Conservation (phyloP, 257 asterid genomes). For the Nyctanthes arbortristis region DNA sequence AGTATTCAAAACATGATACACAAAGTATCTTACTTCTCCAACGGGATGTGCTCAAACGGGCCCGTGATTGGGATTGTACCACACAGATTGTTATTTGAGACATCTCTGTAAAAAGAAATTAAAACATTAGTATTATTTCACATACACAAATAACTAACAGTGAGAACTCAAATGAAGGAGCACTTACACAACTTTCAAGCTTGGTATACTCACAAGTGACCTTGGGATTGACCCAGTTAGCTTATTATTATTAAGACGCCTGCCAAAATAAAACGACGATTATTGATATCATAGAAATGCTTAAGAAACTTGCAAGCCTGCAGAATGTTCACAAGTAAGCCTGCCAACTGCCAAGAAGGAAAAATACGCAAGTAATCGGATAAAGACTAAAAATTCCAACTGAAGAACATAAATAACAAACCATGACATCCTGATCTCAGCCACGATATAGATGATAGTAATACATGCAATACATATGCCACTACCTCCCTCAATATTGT, state of each 20-base stretch:
- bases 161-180: constrained; percentile 19
- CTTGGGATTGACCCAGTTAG: constrained; percentile 71
- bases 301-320: too few relatives aligned
- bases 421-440: neutral
- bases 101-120: constrained; percentile 64
- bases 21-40: constrained; percentile 67
- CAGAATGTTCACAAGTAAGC: too few relatives aligned
- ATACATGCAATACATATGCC: neutral
- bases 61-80: constrained; percentile 87
- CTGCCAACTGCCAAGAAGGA: too few relatives aligned
- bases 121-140: constrained; percentile 8
- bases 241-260: constrained; percentile 75
- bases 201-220: constrained; percentile 48
- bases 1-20: neutral
- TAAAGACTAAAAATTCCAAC: too few relatives aligned
- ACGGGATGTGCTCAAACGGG: constrained; percentile 89
- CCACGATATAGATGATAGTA: neutral
- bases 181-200: constrained; percentile 89
- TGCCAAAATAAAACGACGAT: constrained; percentile 31
- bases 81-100: constrained; percentile 79
- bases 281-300: constrained; percentile 17
- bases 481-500: neutral
- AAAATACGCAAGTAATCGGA: too few relatives aligned
- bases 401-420: too few relatives aligned
- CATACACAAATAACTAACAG: neutral